Conservation (phyloP, 768 basidiomycete genomes). For the Mrakia gelida region DNA sequence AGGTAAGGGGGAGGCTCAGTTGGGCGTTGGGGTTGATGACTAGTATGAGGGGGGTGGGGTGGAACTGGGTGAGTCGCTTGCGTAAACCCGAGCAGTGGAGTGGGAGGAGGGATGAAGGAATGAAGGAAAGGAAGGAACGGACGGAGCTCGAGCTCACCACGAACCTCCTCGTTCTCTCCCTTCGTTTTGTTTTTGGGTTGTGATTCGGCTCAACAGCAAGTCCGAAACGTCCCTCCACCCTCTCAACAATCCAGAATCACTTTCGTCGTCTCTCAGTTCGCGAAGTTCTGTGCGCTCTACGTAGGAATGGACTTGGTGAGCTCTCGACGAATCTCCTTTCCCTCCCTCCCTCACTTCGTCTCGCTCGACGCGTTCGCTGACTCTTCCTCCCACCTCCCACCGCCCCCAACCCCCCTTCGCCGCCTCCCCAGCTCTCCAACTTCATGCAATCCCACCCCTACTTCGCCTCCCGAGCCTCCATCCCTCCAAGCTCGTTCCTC, state of each 20-base stretch:
- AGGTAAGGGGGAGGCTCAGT: not conserved
- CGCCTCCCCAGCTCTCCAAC: not conserved
- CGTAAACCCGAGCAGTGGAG: no score
- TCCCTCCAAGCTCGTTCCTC: not conserved
- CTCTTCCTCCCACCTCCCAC: no score
- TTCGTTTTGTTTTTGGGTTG: not conserved
- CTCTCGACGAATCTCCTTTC: not conserved
- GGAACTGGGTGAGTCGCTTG: not conserved
- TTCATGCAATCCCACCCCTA: constrained; percentile 3
- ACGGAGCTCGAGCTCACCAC: not conserved
- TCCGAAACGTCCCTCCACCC: not conserved
- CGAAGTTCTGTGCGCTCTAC: not conserved
- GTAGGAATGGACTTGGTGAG: not conserved
- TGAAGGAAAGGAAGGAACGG: not conserved
- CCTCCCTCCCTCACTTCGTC: not conserved
- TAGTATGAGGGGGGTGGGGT: not conserved
- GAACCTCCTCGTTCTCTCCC: not conserved
- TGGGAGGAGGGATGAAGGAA: not conserved
- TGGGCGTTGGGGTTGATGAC: not conserved
- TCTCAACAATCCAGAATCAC: not conserved
- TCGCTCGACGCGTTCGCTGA: not conserved
- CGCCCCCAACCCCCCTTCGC: no score
- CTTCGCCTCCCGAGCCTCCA: not conserved
- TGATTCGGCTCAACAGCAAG: not conserved
- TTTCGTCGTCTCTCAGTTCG: not conserved